phyloP scores from a whole-genome alignment of 179 eudicot species.

The Camellia oleifera region DNA sequence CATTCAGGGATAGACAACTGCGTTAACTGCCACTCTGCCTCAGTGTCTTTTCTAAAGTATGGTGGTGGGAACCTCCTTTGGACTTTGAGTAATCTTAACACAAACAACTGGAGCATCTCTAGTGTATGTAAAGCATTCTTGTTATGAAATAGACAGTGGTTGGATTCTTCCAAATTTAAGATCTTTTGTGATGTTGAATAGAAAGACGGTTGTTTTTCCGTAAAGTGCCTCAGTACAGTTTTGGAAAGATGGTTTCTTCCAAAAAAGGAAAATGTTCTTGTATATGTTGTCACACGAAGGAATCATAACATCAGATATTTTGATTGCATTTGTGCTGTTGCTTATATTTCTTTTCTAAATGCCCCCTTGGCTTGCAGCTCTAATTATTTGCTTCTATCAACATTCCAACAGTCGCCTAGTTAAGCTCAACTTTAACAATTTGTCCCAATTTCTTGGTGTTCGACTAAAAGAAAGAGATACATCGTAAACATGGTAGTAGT shows the following conservation, averaged over 20 bases:
- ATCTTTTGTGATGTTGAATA: not conserved
- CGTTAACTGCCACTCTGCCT: not conserved
- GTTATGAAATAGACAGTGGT: not conserved
- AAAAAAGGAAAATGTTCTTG: no score
- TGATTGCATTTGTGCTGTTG: no score
- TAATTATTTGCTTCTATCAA: not conserved
- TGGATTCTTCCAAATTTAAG: not conserved
- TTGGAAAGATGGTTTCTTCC: no score
- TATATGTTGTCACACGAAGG: no score
- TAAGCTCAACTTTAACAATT: no score
- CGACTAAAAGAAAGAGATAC: no score
- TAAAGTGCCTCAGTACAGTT: not conserved
- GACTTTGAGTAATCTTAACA: not conserved
- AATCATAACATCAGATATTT: no score
- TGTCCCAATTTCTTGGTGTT: no score
- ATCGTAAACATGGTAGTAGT: no score
- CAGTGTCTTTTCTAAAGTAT: not conserved
- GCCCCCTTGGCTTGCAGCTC: not conserved
- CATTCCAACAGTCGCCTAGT: not conserved
- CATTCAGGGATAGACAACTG: not conserved
- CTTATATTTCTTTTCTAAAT: no score
- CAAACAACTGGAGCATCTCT: not conserved
- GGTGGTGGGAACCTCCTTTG: not conserved
- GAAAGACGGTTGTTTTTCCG: not conserved
- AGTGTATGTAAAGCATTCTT: not conserved